Evolutionary conservation across 2,329 filamentous ascomycete genomes (phyloP), one percentile per base, ranked within the genome.

Genomic region (Penicillium sp.): DNA sequence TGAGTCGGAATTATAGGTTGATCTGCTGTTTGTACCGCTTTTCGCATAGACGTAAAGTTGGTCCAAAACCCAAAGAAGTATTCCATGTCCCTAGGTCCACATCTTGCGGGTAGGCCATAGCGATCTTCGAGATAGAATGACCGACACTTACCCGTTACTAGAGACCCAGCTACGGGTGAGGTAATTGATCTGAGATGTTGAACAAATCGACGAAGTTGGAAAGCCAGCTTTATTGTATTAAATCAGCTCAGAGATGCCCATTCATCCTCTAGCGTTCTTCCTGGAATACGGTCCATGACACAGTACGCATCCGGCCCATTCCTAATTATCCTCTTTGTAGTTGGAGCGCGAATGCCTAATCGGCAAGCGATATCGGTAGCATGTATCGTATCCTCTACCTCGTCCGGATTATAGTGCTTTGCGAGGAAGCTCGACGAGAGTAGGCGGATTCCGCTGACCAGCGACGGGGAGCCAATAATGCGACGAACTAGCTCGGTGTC

Each of bases 81-180:
- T 7, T 51, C 40, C 27, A 62, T 38, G 7, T 59, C 50, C 38
- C 28, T 33, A 6, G 52, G 44, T 24, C 46, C 49, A 18, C 57
- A 56, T 13, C 50, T 40, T 10, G 48, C 43, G 9, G 56, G 61
- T 13, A 62, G 46, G 2, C 55, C 47, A 46, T 50, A 61, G 37
- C 53, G 51, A 53, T 59, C 56, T 18, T 61, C 59, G 25, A 64
- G 55, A 49, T 49, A 64, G 47, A 60, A 56, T 25, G 53, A 56
- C 35, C 43, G 31, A 28, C 45, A 51, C 38, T 49, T 45, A 20
- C 53, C 53, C 6, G 47, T 51, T 23, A 35, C 45, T 3, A 58
- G 52, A 8, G 58, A 59, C 44, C 61, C 58, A 28, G 55, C 58
- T 12, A 55, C 57, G 7, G 52, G 40, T 13, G 58, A 63, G 18